Conservation (phyloP, 2,329 filamentous ascomycete genomes). For the Coniochaeta pulveracea region DNA sequence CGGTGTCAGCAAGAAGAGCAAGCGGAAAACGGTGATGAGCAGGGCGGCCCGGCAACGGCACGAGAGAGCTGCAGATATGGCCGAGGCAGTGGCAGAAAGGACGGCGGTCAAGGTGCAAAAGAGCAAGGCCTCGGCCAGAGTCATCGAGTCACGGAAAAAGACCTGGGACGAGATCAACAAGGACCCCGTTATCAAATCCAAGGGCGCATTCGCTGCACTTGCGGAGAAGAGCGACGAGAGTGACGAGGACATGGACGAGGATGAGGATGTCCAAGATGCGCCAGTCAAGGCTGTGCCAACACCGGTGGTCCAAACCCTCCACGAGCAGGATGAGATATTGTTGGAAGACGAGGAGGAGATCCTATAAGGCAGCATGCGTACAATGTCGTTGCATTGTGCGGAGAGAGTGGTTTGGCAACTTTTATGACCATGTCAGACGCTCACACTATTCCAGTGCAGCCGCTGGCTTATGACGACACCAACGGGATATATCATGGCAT, state of each 20-base stretch:
- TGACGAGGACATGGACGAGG: conserved; percentile 12
- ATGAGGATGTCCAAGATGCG: conserved; percentile 14
- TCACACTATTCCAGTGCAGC: too few species aligned
- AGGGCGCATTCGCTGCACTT: too few species aligned
- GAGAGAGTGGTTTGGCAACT: too few species aligned
- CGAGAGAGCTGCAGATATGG: conserved; percentile 46
- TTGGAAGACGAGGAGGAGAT: too few species aligned
- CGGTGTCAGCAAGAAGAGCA: conserved; percentile 58
- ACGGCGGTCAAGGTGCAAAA: conserved; percentile 43
- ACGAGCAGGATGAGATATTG: too few species aligned
- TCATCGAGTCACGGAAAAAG: conserved; percentile 36
- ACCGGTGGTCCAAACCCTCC: too few species aligned
- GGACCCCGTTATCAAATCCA: too few species aligned
- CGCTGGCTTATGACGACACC: too few species aligned
- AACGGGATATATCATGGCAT: too few species aligned
- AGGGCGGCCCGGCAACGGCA: conserved; percentile 42
- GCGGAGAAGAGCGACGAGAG: conserved; percentile 12
- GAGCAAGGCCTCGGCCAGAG: conserved; percentile 37
- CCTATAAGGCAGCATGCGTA: too few species aligned
- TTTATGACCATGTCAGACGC: too few species aligned
- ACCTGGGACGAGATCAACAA: conserved; percentile 49
- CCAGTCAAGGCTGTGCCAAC: conserved; percentile 5
- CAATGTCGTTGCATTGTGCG: too few species aligned
- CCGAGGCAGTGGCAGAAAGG: conserved; percentile 47
- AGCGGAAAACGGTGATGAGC: conserved; percentile 42